Evolutionary conservation across 2,329 filamentous ascomycete genomes (phyloP), one percentile per base, ranked within the genome.

Genomic region (Fusarium continuum): DNA sequence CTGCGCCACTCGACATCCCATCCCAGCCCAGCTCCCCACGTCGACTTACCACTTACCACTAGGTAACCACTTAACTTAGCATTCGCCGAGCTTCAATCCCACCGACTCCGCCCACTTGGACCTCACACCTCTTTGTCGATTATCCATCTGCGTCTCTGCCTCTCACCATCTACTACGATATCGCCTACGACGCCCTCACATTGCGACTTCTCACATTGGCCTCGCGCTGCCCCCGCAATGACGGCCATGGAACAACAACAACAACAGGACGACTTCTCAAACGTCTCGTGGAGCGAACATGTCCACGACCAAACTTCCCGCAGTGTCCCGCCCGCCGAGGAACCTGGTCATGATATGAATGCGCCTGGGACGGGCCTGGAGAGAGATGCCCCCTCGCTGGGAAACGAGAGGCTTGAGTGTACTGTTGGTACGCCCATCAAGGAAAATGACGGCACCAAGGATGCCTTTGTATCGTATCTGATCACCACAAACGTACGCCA

Each of bases 371-470:
- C 80, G 25, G 74, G 82, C 57, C 81, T 82, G 32, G 82, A 85
- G 48, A 76, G 79, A 22, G 88, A 91, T 71, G 78, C 87, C 46
- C 83, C 84, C 29, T 87, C 87, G 39, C 81, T 91, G 49, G 89
- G 89, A 59, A 84, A 83, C 31, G 94, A 96, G 67, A 84, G 86
- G 53, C 84, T 99, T 36, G 91, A 96, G 73, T 97, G 93, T 75
- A 87, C 82, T 16, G 94, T 99, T 16, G 87, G 88, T 50, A 86
- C 89, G 55, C 93, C 95, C 17, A 85, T 94, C 77, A 98, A 97
- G 78, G 95, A 98, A 81, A 95, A 94, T 72, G 92, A 97, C 72
- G 94, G 95, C 41, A 96, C 93, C 56, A 97, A 97, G 77, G 95
- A 97, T 78, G 91, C 92, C 49, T 99, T 96, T 79, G 90, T 98